phyloP scores from a whole-genome alignment of 2,329 filamentous ascomycete species.

The Ophiostoma sp. region DNA sequence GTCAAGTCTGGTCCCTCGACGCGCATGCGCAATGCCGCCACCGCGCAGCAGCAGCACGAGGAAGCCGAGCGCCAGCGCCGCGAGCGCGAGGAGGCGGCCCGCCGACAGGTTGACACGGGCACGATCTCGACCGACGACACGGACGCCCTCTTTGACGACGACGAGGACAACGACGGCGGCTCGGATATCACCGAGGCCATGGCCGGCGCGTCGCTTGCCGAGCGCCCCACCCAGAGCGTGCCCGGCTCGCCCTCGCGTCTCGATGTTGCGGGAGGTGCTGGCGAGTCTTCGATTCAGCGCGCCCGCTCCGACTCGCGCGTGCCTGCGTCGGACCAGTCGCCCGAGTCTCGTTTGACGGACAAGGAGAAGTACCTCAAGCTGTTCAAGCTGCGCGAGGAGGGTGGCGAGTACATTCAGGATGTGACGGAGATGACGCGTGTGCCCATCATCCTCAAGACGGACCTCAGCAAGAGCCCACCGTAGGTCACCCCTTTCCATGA shows the following conservation, averaged over 20 bases:
- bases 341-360: constrained; percentile 78
- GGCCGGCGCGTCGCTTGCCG: constrained; percentile 83
- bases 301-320: constrained; percentile 95
- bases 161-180: constrained; percentile 72
- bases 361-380: constrained; percentile 95
- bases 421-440: constrained; percentile 97
- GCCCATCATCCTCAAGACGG: constrained; percentile 97
- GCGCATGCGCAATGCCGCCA: constrained; percentile 71
- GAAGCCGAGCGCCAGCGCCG: constrained; percentile 68
- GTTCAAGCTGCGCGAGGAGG: constrained; percentile 87
- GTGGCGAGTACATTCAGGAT: constrained; percentile 96
- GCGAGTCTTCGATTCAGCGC: constrained; percentile 66
- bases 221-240: constrained; percentile 92
- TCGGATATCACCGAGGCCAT: constrained; percentile 89
- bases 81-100: constrained; percentile 85
- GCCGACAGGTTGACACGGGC: constrained; percentile 91
- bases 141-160: constrained; percentile 93
- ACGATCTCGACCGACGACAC: constrained; percentile 92
- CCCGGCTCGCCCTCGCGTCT: constrained; percentile 85
- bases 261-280: constrained; percentile 58
- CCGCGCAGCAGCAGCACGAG: constrained; percentile 77
- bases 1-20: constrained; percentile 74
- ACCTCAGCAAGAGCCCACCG: constrained; percentile 98
- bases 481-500: constrained; percentile 58
- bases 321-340: constrained; percentile 68